Base-by-base conservation (phyloP, 768 basidiomycete species). In the Boletus coccyginus region DNA sequence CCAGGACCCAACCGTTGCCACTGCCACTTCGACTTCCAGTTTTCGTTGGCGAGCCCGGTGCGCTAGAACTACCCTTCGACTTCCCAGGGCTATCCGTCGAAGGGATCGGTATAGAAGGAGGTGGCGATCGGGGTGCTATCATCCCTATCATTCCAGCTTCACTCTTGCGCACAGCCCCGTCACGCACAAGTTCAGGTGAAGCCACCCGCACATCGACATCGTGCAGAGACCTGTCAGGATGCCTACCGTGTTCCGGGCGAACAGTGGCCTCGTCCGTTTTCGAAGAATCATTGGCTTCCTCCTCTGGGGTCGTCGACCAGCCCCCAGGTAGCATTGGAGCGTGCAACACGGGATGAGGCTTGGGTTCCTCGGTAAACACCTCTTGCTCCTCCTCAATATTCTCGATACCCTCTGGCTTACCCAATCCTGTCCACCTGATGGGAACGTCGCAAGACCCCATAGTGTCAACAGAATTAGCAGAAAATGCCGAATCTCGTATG, bases 1-100 rank as follows among this genome's bases (percentile, higher is more conserved):
- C 81, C 27, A 87, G 72, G 3, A 87, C 85, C 85, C 85, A 87
- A 27, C 85, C 85, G 62, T 82, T 74, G 16, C 79, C 78, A 43
- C 73, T 76, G 41, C 73, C 73, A 46, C 71, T 72, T 55, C 65
- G 61, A 50, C 63, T 66, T 29, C 66, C 70, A 41, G 73, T 63
- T 62, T 74, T 69, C 46, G 64, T 73, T 36, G 72, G 71, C 33
- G 72, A 74, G 13, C 62, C 67, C 17, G 62, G 74, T 27, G 61
- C 59, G 35, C 61, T 61, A 43, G 66, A 66, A 36, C 50, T 50
- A 41, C 60, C 56, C 53, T 55, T 73, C 17, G 60, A 53, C 49
- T 58, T 71, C 38, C 62, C 58, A 41, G 45, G 44, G 33, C 59
- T 62, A 27, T 73, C 72, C 43, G 62, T 46, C n/a, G 64, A 63